Conservation (phyloP, 176 grass and related monocot species). For the Eleusine coracana region DNA sequence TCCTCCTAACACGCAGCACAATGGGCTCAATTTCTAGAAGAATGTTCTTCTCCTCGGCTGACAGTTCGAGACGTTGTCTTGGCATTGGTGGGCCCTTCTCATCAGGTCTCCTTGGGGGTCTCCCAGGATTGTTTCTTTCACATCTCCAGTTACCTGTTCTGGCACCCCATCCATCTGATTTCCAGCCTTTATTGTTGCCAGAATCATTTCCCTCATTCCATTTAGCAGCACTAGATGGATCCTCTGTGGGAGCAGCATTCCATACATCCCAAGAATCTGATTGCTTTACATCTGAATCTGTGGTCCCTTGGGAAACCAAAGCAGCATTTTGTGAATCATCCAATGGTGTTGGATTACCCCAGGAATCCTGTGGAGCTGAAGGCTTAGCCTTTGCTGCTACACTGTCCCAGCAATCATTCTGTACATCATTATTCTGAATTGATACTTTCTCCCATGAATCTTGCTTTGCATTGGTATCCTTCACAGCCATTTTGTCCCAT, state of each 20-base stretch:
- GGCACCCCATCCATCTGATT: slow-evolving; percentile 69
- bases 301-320: slow-evolving; percentile 21
- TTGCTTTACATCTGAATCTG: slow-evolving; percentile 47
- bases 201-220: slow-evolving; percentile 42
- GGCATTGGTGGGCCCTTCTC: slow-evolving; percentile 46
- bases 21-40: slow-evolving; percentile 66
- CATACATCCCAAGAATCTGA: slow-evolving; percentile 50
- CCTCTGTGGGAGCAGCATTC: slow-evolving; percentile 33
- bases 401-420: slow-evolving; percentile 44
- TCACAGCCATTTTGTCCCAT: slow-evolving; percentile 25
- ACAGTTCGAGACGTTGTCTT: slow-evolving; percentile 60
- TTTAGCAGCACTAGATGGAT: slow-evolving; percentile 36
- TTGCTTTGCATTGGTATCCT: slow-evolving; percentile 18
- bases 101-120: slow-evolving; percentile 54
- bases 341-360: slow-evolving; percentile 31
- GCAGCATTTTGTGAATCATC: slow-evolving; percentile 25
- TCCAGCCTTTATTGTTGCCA: slow-evolving; percentile 60
- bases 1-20: slow-evolving; percentile 63
- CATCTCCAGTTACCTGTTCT: slow-evolving; percentile 53
- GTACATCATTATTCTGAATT: not conserved
- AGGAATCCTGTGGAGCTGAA: slow-evolving; percentile 20
- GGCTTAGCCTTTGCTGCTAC: slow-evolving; percentile 4
- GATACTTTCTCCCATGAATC: slow-evolving; percentile 18
- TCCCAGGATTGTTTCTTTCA: slow-evolving; percentile 52
- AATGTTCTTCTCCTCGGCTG: slow-evolving; percentile 76